Base-by-base conservation (phyloP, 768 basidiomycete species). In the Amanita jacksonii region DNA sequence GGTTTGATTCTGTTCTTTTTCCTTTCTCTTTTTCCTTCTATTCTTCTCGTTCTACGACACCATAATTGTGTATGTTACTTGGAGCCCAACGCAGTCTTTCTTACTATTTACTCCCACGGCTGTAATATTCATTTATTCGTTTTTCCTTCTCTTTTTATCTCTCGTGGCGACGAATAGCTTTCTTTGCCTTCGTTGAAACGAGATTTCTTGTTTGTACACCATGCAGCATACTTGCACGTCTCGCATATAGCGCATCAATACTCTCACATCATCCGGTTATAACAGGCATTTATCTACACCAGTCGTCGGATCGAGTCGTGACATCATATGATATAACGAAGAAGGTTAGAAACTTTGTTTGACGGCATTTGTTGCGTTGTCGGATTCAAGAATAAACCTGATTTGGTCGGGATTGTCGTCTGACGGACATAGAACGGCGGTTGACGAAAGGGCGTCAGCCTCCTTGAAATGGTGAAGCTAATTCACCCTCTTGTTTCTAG, bases 161-260 rank as follows among this genome's bases (percentile, higher is more conserved):
- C 12, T 27, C 15, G 16, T n/a, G n/a, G n/a, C n/a, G n/a, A n/a
- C n/a, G n/a, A n/a, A n/a, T n/a, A n/a, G n/a, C n/a, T n/a, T n/a
- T n/a, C n/a, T n/a, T n/a, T 33, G 31, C n/a, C 20, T 40, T 15
- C 20, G 32, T 28, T 28, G 7, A 12, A 6, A 12, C 12, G 27
- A 28, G 6, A 27, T 25, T 36, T 43, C 23, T 28, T 43, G 43
- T 43, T 35, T 19, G 9, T 43, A 43, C 36, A 19, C 23, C 23
- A 36, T 36, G 33, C 27, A n/a, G 24, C 43, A 37, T 18, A 43
- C 34, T 27, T 43, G 42, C 43, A 43, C 34, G 33, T 36, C 16
- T 12, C 12, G 27, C 27, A 32, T 27, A 43, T 43, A 43, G 25
- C 34, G 24, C 33, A 37, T 36, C 34, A 34, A n/a, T 34, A 28